Conservation (phyloP, 768 basidiomycete genomes). For the Tephrocybe sp. region DNA sequence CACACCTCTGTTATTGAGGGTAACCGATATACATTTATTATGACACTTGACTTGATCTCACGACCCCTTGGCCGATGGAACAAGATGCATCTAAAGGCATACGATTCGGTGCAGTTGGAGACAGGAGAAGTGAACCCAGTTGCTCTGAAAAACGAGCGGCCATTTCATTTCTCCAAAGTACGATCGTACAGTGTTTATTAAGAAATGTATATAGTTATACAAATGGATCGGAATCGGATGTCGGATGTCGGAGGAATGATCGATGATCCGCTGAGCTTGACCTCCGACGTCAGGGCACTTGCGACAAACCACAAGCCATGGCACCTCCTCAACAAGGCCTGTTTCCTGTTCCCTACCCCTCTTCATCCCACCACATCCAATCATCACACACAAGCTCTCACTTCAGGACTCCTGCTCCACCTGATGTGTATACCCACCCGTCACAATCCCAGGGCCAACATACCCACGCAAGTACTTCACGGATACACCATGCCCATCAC, state of each 20-base stretch:
- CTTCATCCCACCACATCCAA: conserved; percentile 25
- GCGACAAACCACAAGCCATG: conserved; percentile 2
- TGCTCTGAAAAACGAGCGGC: conserved; percentile 75
- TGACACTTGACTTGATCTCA: conserved; percentile 69
- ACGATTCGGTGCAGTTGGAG: conserved; percentile 73
- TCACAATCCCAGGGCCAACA: conserved; percentile 9
- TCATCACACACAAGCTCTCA: conserved; percentile 12
- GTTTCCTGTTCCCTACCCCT: conserved; percentile 58
- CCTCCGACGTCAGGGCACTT: neutral
- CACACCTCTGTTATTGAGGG: conserved; percentile 14
- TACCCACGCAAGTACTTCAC: conserved; percentile 37
- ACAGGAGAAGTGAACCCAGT: conserved; percentile 72
- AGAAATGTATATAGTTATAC: neutral
- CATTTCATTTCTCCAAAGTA: conserved; percentile 96
- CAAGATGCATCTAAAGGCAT: conserved; percentile 69
- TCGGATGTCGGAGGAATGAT: neutral
- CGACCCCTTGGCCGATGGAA: conserved; percentile 86
- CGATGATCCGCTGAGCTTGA: neutral
- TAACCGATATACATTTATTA: conserved; percentile 65
- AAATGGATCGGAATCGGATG: neutral
- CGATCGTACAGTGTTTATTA: conserved; percentile 47
- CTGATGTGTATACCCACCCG: conserved; percentile 13
- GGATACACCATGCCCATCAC: conserved; percentile 27
- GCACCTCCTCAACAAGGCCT: conserved; percentile 70
- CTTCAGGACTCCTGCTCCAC: conserved; percentile 7